Evolutionary conservation across 257 asterid genomes (phyloP), one percentile per base, ranked within the genome.

Genomic region (Rauvolfia tetraphylla): DNA sequence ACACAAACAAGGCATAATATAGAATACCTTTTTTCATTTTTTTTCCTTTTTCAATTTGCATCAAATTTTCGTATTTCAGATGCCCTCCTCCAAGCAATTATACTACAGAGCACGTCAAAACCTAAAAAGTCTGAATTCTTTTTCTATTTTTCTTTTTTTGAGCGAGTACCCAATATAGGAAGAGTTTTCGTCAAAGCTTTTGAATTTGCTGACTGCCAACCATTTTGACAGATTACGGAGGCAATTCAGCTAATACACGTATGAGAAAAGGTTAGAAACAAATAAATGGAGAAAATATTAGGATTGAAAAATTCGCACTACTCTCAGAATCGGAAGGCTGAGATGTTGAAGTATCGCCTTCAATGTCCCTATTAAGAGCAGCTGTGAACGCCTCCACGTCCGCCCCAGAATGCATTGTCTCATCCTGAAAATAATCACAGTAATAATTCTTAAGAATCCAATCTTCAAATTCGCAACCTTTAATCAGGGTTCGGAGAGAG

Each of bases 391-490:
- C 98, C 76, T 95, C 97, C 86, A 95, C 97, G 75, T 90, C 98
- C 4, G 97, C 98, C 77, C 98, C 98, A n/a, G 97, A 95, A 91
- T 95, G 98, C 96, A 92, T 83, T 31, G 92, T 95, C 77, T 92
- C 97, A 78, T 92, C 97, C 98, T 90, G 86, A 71, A 42, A 77
- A 81, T 39, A 68, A 59, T 18, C 31, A 25, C 9, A 48, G 57
- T 1, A 27, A 29, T 61, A 68, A 56, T 15, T 56, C 49, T 22
- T 61, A 58, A 74, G 68, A 73, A 36, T 11, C 27, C 34, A 70
- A 20, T 58, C 75, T 29, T 65, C 6, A 62, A 61, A 46, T 8
- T 25, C 68, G 65, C 27, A 56, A 59, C 59, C 29, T 77, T 62
- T 41, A 62, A 68, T 46, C 42, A 70, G 34, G 25, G 31, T 5